Evolutionary conservation across 139 green algal genomes (phyloP).

Genomic region (Chlamydomonas schloesseri): DNA sequence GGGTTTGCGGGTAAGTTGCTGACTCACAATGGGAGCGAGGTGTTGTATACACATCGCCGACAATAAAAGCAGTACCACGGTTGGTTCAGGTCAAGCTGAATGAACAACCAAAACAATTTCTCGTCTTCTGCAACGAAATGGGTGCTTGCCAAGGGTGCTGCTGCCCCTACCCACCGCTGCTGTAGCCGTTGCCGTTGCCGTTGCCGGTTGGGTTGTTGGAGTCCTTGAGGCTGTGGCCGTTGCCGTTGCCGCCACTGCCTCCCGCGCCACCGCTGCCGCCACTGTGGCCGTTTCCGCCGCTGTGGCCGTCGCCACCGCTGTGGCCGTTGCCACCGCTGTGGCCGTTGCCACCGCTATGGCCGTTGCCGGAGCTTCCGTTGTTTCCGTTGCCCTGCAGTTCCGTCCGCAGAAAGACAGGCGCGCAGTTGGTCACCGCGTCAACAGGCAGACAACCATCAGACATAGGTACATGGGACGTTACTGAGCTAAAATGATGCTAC

Average conservation of each 20-base stretch:
- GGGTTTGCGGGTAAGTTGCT: neutral
- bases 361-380: neutral
- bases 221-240: conserved; percentile 60
- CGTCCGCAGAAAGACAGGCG: neutral
- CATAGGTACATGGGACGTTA: neutral
- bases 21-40: neutral
- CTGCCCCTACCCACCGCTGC: conserved; percentile 57
- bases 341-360: conserved; percentile 14
- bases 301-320: conserved; percentile 27
- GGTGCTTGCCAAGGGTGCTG: too few species aligned
- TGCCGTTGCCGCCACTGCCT: conserved; percentile 42
- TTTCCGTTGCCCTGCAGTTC: neutral
- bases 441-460: too few species aligned
- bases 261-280: conserved; percentile 8
- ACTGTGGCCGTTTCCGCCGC: conserved; percentile 31
- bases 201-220: conserved; percentile 50
- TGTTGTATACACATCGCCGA: too few species aligned
- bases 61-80: too few species aligned
- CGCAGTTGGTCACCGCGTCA: too few species aligned
- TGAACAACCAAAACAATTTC: too few species aligned
- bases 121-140: too few species aligned
- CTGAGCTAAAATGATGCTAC: neutral
- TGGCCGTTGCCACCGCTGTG: neutral
- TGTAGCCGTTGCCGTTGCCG: conserved; percentile 51
- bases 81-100: too few species aligned